phyloP scores from a whole-genome alignment of 306 rosid genomes.

The Rosa multiflora region DNA sequence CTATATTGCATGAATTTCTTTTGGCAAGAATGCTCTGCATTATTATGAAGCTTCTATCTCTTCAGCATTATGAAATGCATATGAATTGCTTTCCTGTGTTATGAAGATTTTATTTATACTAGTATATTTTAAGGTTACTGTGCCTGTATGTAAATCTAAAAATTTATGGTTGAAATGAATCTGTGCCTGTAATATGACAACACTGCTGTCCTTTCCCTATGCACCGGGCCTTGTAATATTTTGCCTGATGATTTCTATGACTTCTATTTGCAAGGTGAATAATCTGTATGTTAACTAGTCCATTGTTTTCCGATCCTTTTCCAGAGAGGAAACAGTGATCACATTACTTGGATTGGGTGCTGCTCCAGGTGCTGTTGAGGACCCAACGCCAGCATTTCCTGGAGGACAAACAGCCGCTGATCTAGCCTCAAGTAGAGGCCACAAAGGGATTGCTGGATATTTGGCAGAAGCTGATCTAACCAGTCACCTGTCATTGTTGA shows the following conservation, averaged over 20 bases:
- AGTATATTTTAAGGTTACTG: not conserved
- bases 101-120: not conserved
- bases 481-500: conserved; percentile 40
- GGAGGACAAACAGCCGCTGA: conserved; percentile 74
- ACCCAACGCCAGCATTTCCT: conserved; percentile 60
- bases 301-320: conserved; percentile 24
- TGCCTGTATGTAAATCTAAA: not conserved
- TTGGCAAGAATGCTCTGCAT: not conserved
- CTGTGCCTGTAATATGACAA: not conserved
- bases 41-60: not conserved
- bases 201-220: not conserved
- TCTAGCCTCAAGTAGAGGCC: conserved; percentile 70
- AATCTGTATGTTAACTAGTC: not conserved
- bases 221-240: conserved; percentile 1
- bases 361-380: conserved; percentile 66
- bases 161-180: conserved; percentile 9
- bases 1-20: not conserved
- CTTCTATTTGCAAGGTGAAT: conserved; percentile 6
- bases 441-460: conserved; percentile 78
- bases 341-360: conserved; percentile 55
- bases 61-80: not conserved
- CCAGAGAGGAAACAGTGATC: conserved; percentile 69
- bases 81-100: not conserved
- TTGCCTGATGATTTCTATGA: conserved; percentile 1
- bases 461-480: conserved; percentile 68